Conservation (phyloP, 202 grass and related monocot genomes). For the Elaeis oleifera region DNA sequence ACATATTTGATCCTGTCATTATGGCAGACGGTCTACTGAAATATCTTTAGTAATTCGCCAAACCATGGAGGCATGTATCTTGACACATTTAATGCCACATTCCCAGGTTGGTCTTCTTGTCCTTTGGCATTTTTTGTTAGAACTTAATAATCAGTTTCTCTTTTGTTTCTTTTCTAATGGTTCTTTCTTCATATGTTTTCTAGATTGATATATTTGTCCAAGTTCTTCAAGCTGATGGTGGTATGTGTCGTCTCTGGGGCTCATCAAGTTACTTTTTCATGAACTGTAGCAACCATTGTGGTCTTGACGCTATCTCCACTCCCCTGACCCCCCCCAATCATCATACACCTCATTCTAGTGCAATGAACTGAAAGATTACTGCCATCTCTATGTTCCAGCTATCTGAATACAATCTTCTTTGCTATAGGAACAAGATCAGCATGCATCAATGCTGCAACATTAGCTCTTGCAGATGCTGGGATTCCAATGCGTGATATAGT, state of each 20-base stretch:
- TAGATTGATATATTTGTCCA: conserved; percentile 99
- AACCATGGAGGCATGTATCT: conserved; percentile 92
- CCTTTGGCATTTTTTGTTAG: no score
- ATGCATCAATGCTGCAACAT: conserved; percentile 95
- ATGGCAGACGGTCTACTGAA: conserved; percentile 76
- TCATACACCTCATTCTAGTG: no score
- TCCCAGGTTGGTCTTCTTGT: conserved; percentile 52
- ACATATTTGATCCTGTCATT: neutral
- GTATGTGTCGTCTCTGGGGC: conserved; percentile 19
- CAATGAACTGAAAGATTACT: no score
- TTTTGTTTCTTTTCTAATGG: conserved; percentile 7
- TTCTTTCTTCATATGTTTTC: conserved; percentile 12
- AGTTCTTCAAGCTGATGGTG: conserved; percentile 99
- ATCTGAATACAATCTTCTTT: neutral
- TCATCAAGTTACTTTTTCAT: no score
- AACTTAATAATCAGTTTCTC: neutral
- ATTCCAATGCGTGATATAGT: conserved; percentile 93
- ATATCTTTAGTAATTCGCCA: conserved; percentile 93
- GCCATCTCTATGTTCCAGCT: no score
- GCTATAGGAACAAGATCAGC: conserved; percentile 75
- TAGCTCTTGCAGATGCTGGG: conserved; percentile 90
- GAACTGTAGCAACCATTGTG: no score
- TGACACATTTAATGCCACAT: conserved; percentile 76
- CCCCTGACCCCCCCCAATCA: no score
- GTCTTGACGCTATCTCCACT: no score